These are phyloP conservation scores for Coniferiporia sulphurascens DNA, from an alignment of 1,284 basidiomycete species.

Conservation along the genomic window DNA sequence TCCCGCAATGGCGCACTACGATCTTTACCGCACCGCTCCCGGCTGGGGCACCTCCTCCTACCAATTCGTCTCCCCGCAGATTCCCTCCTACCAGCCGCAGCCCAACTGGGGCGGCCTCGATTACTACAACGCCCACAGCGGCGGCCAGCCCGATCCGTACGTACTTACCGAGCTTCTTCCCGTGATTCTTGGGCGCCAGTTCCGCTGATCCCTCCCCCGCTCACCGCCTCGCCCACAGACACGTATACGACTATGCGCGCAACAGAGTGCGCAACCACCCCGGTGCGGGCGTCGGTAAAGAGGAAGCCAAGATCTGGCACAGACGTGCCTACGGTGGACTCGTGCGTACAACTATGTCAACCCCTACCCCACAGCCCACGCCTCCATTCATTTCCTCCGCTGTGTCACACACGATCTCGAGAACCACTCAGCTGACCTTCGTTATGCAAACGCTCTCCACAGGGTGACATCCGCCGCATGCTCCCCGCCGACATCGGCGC, in stretches of 20 bases:
- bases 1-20: constrained; percentile 29
- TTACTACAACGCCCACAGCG: constrained; percentile 57
- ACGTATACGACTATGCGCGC: constrained; percentile 54
- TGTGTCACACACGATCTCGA: too few relatives aligned
- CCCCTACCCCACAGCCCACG: background rate
- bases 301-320: constrained; percentile 57
- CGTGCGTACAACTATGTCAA: constrained; percentile 33
- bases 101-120: constrained; percentile 55
- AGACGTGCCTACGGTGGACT: constrained; percentile 51
- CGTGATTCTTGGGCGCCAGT: background rate
- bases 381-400: background rate
- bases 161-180: constrained; percentile 23
- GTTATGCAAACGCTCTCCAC: constrained; percentile 18
- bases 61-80: constrained; percentile 49
- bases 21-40: constrained; percentile 42
- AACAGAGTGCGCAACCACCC: constrained; percentile 40
- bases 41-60: constrained; percentile 51
- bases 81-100: constrained; percentile 53
- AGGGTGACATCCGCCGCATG: constrained; percentile 44
- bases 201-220: constrained; percentile 18
- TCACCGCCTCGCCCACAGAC: constrained; percentile 30
- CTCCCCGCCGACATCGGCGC: constrained; percentile 53
- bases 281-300: constrained; percentile 41
- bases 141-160: constrained; percentile 50
- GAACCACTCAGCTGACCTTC: too few relatives aligned